Percentiles rank a stretch among this genome's conserved stretches.
Conservation (phyloP, 495 filamentous ascomycete genomes). For the Penicillium bialowiezense region DNA sequence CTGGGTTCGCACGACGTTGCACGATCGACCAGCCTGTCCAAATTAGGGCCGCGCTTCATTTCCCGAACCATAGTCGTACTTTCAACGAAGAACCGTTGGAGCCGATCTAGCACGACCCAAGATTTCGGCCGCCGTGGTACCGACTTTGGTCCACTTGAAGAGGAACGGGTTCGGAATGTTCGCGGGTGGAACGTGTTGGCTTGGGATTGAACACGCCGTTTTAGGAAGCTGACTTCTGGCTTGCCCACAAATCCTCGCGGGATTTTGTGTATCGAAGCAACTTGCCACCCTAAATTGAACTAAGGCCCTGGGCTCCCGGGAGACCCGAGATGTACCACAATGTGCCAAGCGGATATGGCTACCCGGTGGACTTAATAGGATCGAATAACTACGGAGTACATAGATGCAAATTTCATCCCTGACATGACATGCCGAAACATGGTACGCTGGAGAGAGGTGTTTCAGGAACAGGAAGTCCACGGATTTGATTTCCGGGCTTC, state of each 20-base stretch:
- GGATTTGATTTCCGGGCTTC: background rate
- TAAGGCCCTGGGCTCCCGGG: no score
- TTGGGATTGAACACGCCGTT: no score
- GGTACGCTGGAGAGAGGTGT: background rate
- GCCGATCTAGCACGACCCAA: slow-evolving; percentile 1
- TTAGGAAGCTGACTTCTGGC: no score
- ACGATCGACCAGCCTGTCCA: background rate
- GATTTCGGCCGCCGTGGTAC: slow-evolving; percentile 2
- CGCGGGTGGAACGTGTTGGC: no score
- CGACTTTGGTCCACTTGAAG: slow-evolving; percentile 3
- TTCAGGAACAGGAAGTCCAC: background rate
- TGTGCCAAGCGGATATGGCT: no score
- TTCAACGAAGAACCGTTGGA: background rate
- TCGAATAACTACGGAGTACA: background rate
- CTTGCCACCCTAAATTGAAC: no score
- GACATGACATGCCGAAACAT: background rate
- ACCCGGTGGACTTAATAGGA: no score
- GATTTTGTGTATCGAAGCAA: no score
- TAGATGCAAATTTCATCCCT: no score
- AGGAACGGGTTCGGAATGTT: background rate
- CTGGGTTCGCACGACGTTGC: background rate
- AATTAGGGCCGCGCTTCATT: background rate
- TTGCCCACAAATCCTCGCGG: no score
- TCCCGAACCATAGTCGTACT: background rate
- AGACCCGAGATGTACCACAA: no score